Percentiles rank a stretch among this genome's conserved stretches.
phyloP scores from a whole-genome alignment of 1,284 basidiomycete genomes.

The Hemileia vastatrix region DNA sequence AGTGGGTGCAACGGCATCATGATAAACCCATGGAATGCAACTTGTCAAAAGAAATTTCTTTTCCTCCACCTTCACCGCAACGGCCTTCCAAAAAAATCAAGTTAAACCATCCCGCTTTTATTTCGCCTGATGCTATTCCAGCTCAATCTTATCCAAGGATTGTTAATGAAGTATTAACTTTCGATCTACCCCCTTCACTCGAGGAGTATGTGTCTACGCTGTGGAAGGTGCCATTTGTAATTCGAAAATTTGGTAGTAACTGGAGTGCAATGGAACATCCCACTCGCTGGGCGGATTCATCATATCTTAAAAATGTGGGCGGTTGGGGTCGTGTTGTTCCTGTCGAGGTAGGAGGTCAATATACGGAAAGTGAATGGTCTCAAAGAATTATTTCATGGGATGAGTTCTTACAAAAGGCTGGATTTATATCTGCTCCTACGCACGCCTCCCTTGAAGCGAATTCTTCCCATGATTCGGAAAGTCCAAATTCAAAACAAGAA shows the following conservation, averaged over 20 bases:
- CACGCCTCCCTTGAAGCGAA: not conserved
- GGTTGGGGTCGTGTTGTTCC: slow-evolving; percentile 77
- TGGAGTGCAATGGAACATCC: slow-evolving; percentile 62
- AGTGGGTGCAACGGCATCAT: slow-evolving; percentile 45
- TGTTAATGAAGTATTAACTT: slow-evolving; percentile 24
- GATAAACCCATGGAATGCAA: not conserved
- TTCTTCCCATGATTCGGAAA: slow-evolving; percentile 23
- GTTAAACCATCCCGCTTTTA: not conserved
- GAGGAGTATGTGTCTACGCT: slow-evolving; percentile 50
- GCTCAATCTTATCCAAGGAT: not conserved
- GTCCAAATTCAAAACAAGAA: slow-evolving; percentile 28
- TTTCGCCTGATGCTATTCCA: not conserved
- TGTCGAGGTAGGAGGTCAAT: slow-evolving; percentile 77
- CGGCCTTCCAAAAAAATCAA: not conserved
- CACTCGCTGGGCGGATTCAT: slow-evolving; percentile 57
- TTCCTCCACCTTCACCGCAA: slow-evolving; percentile 1
- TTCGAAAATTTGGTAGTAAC: slow-evolving; percentile 52
- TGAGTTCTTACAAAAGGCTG: slow-evolving; percentile 53
- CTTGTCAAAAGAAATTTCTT: not conserved
- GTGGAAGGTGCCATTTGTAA: slow-evolving; percentile 58
- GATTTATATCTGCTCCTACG: not conserved
- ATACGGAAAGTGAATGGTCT: slow-evolving; percentile 69
- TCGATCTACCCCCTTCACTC: slow-evolving; percentile 52
- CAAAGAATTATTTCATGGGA: slow-evolving; percentile 72
- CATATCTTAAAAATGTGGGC: slow-evolving; percentile 58